These are phyloP conservation scores for Ustilago trichophora DNA, from an alignment of 1,284 basidiomycete genomes.

Conservation along the genomic window DNA sequence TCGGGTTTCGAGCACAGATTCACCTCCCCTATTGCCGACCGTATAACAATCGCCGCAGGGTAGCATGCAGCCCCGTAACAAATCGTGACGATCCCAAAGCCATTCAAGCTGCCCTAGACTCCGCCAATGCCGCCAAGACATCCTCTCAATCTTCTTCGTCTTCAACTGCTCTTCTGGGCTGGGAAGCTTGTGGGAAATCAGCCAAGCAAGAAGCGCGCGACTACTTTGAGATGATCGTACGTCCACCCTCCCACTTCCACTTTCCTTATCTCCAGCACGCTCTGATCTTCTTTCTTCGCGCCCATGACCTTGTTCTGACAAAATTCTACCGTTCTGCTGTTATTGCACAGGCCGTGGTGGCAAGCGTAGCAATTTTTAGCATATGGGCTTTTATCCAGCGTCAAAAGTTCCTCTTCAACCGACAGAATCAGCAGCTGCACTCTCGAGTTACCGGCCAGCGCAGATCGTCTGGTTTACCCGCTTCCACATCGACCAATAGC, in stretches of 20 bases:
- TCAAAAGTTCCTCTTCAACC: constrained; percentile 27
- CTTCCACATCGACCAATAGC: too few relatives aligned
- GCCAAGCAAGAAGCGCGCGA: constrained; percentile 38
- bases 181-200: constrained; percentile 47
- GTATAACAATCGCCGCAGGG: constrained; percentile 55
- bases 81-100: background rate
- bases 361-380: constrained; percentile 25
- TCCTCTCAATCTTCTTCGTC: too few relatives aligned
- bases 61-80: constrained; percentile 23
- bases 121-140: background rate
- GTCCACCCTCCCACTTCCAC: too few relatives aligned
- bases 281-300: too few relatives aligned
- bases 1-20: too few relatives aligned
- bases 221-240: constrained; percentile 47
- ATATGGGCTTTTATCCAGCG: constrained; percentile 34
- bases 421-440: constrained; percentile 24
- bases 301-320: too few relatives aligned
- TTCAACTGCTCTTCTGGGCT: constrained; percentile 8
- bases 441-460: constrained; percentile 19
- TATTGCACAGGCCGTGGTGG: constrained; percentile 12
- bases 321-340: too few relatives aligned
- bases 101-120: constrained; percentile 7
- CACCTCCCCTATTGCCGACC: constrained; percentile 55
- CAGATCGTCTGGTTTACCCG: background rate
- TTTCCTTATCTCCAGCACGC: too few relatives aligned